A percentile compares a stretch with the other conserved stretches of the same genome.
Evolutionary conservation across 1,284 basidiomycete species (phyloP).

Genomic region (Fomitopsis schrenkii): DNA sequence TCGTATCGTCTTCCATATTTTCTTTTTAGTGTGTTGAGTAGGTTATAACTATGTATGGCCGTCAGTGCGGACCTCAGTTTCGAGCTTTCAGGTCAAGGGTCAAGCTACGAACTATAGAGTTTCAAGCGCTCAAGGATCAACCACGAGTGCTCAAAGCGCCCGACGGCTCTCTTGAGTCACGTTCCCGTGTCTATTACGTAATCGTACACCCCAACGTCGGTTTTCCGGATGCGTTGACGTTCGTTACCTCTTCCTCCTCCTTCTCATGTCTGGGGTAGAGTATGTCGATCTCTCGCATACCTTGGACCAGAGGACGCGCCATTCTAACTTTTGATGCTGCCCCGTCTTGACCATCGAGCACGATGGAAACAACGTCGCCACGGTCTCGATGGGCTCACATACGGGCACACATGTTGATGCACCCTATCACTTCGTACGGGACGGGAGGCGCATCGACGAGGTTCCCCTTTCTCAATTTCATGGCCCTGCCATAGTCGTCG

Average conservation of each 20-base stretch:
- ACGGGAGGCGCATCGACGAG: constrained; percentile 51
- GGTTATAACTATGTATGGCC: no score
- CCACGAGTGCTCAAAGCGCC: no score
- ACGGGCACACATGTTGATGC: constrained; percentile 73
- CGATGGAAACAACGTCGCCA: constrained; percentile 48
- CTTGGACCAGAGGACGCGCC: constrained; percentile 39
- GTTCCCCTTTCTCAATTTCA: constrained; percentile 48
- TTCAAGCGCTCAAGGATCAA: no score
- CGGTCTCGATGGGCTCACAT: constrained; percentile 52
- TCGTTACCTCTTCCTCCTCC: no score
- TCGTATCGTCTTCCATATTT: not conserved
- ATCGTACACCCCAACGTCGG: no score
- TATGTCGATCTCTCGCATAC: constrained; percentile 50
- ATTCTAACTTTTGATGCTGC: constrained; percentile 38
- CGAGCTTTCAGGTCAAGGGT: no score
- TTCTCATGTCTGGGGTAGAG: not conserved
- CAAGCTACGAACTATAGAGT: no score
- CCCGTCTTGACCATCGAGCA: constrained; percentile 15
- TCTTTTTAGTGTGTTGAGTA: not conserved
- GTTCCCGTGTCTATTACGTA: no score
- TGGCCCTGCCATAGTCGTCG: constrained; percentile 47
- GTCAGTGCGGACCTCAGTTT: no score
- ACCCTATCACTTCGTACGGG: constrained; percentile 61
- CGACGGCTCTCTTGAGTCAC: no score
- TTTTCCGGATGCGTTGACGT: no score